These are phyloP conservation scores for Mycena crocata DNA, from an alignment of 768 basidiomycete genomes.

Conservation along the genomic window DNA sequence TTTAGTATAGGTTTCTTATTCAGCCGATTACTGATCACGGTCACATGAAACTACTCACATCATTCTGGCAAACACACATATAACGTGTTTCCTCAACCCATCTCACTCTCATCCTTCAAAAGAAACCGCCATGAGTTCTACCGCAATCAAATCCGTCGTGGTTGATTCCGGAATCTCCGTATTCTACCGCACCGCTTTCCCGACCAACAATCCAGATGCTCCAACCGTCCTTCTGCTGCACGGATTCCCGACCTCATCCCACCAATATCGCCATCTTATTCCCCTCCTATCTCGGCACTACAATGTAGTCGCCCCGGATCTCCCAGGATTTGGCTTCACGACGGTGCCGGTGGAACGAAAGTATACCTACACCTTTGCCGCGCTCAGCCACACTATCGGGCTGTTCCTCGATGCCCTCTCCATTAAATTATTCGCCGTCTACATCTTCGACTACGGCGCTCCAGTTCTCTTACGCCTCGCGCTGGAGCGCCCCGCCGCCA, in stretches of 20 bases:
- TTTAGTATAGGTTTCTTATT: too few species aligned
- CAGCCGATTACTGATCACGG: too few species aligned
- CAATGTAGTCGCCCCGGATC: conserved; percentile 60
- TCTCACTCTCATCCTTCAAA: neutral
- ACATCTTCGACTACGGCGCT: conserved; percentile 64
- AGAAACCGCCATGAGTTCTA: neutral
- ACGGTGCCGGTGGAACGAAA: conserved; percentile 48
- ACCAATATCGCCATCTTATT: conserved; percentile 62
- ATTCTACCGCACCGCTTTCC: conserved; percentile 58
- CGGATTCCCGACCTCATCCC: conserved; percentile 62
- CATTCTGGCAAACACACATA: too few species aligned
- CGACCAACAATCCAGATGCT: conserved; percentile 30
- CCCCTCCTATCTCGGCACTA: conserved; percentile 52
- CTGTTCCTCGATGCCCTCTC: conserved; percentile 54
- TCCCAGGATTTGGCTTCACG: conserved; percentile 65
- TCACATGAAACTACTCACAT: too few species aligned
- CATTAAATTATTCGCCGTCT: conserved; percentile 54
- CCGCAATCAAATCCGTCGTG: conserved; percentile 37
- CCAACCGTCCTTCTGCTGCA: conserved; percentile 58
- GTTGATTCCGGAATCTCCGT: conserved; percentile 50
- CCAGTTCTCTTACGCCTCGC: conserved; percentile 53
- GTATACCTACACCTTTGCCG: conserved; percentile 56
- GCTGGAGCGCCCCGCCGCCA: conserved; percentile 51
- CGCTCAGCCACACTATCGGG: conserved; percentile 51
- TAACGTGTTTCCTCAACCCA: too few species aligned